phyloP scores from a whole-genome alignment of 768 basidiomycete genomes.

The Asterophora parasitica region DNA sequence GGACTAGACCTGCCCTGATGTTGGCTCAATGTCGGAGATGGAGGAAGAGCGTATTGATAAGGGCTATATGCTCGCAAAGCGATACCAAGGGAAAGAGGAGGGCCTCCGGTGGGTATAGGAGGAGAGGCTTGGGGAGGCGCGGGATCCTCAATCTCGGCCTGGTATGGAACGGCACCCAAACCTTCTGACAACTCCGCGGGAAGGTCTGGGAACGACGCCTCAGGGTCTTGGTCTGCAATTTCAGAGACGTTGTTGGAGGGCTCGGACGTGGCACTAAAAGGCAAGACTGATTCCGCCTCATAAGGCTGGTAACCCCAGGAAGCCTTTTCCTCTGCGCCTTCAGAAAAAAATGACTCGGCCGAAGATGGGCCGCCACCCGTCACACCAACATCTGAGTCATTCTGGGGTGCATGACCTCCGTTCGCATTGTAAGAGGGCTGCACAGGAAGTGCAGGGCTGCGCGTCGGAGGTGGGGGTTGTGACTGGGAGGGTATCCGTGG shows the following conservation, averaged over 20 bases:
- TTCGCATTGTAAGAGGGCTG: constrained; percentile 1
- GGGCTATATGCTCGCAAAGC: constrained; percentile 9
- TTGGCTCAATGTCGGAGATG: constrained; percentile 12
- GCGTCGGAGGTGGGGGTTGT: not conserved
- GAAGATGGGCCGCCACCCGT: not conserved
- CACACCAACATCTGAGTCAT: not conserved
- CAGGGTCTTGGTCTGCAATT: not conserved
- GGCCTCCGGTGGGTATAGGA: not conserved
- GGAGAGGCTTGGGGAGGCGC: not conserved
- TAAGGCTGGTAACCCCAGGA: not conserved
- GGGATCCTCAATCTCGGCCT: not conserved
- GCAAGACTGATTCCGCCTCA: not conserved
- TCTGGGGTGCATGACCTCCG: not conserved
- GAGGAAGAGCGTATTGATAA: constrained; percentile 9
- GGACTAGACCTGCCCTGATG: constrained; percentile 10
- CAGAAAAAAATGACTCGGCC: not conserved
- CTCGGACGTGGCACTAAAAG: not conserved
- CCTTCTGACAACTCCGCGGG: not conserved
- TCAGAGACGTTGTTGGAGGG: not conserved
- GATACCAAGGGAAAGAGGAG: not conserved
- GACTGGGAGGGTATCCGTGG: constrained; percentile 6
- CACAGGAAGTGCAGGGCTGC: constrained; percentile 1
- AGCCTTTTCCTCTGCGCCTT: not conserved
- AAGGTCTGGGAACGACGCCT: not conserved
- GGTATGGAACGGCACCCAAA: not conserved